A percentile compares a stretch with the other conserved stretches of the same genome.
These are phyloP conservation scores for Coniochaeta prunicola DNA, from an alignment of 2,329 filamentous ascomycete species.

Conservation along the genomic window DNA sequence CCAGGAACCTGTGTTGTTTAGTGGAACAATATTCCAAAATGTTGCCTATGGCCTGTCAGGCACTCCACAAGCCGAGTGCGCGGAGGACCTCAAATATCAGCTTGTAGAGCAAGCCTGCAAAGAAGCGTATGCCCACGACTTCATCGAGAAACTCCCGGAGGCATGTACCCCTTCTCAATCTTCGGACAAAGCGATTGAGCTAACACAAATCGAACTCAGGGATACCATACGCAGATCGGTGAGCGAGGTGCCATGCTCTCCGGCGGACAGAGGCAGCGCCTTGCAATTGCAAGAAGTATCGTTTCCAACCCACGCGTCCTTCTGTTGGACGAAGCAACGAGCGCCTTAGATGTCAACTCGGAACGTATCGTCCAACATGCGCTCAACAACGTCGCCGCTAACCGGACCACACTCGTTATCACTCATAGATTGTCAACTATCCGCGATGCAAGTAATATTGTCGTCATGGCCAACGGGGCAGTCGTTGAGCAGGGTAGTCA, in stretches of 20 bases:
- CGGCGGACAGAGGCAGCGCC: slow-evolving; percentile 60
- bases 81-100: slow-evolving; percentile 33
- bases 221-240: slow-evolving; percentile 56
- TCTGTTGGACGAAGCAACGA: slow-evolving; percentile 62
- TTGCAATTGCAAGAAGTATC: slow-evolving; percentile 60
- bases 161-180: slow-evolving; percentile 8
- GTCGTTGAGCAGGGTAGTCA: slow-evolving; percentile 25
- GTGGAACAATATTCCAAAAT: slow-evolving; percentile 39
- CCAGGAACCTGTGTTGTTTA: slow-evolving; percentile 30
- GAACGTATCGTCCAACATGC: slow-evolving; percentile 48
- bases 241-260: slow-evolving; percentile 58
- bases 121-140: slow-evolving; percentile 51
- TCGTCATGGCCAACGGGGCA: slow-evolving; percentile 24
- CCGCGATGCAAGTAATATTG: slow-evolving; percentile 32
- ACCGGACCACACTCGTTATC: slow-evolving; percentile 59
- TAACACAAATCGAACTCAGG: slow-evolving; percentile 14
- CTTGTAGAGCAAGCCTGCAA: slow-evolving; percentile 46
- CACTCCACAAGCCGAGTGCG: slow-evolving; percentile 19
- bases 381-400: slow-evolving; percentile 46
- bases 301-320: slow-evolving; percentile 57
- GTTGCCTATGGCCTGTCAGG: slow-evolving; percentile 38
- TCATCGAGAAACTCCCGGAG: slow-evolving; percentile 44
- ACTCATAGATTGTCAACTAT: slow-evolving; percentile 54
- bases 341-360: slow-evolving; percentile 39
- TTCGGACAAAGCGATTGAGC: background rate